Conservation (phyloP, 345 rosid genomes). For the Sapria himalayana region DNA sequence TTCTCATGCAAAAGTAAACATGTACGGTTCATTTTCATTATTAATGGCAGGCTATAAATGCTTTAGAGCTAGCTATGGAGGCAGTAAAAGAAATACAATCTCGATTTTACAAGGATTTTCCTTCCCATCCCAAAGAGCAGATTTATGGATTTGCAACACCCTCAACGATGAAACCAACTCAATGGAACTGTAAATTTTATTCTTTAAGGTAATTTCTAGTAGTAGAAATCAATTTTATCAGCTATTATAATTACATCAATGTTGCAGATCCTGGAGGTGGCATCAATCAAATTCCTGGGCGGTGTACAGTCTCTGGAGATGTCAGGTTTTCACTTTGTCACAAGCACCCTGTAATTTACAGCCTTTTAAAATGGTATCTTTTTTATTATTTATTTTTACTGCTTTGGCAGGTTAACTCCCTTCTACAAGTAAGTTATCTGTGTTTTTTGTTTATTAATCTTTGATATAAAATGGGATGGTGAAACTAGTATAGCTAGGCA, state of each 20-base stretch:
- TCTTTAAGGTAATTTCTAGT: slow-evolving; percentile 3
- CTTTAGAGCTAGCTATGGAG: slow-evolving; percentile 82
- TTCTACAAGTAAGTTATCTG: slow-evolving; percentile 61
- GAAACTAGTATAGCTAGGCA: slow-evolving; percentile 1
- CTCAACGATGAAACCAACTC: slow-evolving; percentile 98
- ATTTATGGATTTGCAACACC: slow-evolving; percentile 86
- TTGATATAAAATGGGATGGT: no score
- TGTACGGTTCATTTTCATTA: slow-evolving; percentile 1
- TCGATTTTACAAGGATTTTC: slow-evolving; percentile 74
- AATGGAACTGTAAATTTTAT: slow-evolving; percentile 61
- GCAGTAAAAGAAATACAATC: slow-evolving; percentile 60
- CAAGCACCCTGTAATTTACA: neutral
- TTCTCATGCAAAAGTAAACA: no score
- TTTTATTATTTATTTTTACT: slow-evolving; percentile 1
- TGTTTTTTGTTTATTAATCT: slow-evolving; percentile 4
- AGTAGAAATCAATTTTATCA: slow-evolving; percentile 5
- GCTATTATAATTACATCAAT: slow-evolving; percentile 8
- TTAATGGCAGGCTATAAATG: slow-evolving; percentile 63
- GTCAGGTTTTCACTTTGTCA: slow-evolving; percentile 39
- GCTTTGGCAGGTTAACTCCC: slow-evolving; percentile 62
- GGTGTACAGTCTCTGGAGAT: slow-evolving; percentile 73
- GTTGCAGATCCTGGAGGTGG: slow-evolving; percentile 88
- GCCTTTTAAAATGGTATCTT: slow-evolving; percentile 1
- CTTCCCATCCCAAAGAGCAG: slow-evolving; percentile 58
- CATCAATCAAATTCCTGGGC: slow-evolving; percentile 89